Percentiles rank a stretch among this genome's conserved stretches.
These are phyloP conservation scores for Dothistroma pini DNA, from an alignment of 2,329 filamentous ascomycete genomes.

Conservation along the genomic window DNA sequence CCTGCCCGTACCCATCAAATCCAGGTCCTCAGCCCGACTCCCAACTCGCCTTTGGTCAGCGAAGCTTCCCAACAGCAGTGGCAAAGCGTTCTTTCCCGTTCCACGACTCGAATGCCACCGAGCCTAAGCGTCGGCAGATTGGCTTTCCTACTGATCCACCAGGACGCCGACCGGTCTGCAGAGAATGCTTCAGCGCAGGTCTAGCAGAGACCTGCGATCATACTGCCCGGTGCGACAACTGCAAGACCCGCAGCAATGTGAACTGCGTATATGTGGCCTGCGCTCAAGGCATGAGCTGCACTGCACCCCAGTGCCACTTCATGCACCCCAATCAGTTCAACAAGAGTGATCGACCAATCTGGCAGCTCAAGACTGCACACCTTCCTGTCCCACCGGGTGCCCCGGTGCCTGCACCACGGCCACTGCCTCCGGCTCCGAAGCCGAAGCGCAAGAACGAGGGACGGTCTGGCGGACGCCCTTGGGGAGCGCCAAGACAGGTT, in stretches of 20 bases:
- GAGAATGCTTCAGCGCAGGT: background rate
- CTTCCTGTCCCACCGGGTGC: background rate
- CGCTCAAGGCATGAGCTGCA: background rate
- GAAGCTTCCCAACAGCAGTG: background rate
- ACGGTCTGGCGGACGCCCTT: background rate
- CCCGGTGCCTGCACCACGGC: background rate
- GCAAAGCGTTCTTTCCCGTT: background rate
- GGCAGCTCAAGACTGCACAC: background rate
- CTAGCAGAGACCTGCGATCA: background rate
- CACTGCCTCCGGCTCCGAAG: background rate
- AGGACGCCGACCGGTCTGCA: background rate
- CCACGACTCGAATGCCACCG: background rate
- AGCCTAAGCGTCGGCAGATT: background rate
- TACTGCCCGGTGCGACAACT: background rate
- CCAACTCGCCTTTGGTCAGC: background rate
- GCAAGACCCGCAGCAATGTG: background rate
- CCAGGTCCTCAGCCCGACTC: background rate
- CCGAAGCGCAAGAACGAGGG: background rate
- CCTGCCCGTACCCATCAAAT: background rate
- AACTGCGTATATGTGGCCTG: background rate
- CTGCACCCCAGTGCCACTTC: background rate
- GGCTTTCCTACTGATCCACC: background rate
- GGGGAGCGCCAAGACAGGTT: background rate
- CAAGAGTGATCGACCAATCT: background rate
- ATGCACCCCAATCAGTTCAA: background rate